phyloP scores from a whole-genome alignment of 2,329 filamentous ascomycete genomes.

The Pyrenochaeta sp. region DNA sequence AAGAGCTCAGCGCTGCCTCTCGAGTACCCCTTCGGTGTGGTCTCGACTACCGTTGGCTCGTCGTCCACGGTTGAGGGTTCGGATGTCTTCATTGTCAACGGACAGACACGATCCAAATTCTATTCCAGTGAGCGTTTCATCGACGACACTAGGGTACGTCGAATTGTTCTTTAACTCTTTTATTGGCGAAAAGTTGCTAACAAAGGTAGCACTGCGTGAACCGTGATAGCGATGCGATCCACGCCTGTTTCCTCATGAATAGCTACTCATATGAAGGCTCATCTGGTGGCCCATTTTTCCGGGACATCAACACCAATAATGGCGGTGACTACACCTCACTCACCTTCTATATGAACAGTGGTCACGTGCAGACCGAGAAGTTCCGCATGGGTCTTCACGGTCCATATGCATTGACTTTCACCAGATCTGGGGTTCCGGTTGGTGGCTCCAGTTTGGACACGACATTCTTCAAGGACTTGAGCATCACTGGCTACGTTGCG shows the following conservation, averaged over 20 bases:
- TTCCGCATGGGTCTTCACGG: constrained; percentile 71
- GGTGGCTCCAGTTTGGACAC: constrained; percentile 57
- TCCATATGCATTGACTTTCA: constrained; percentile 70
- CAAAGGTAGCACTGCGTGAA: constrained; percentile 66
- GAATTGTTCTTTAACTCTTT: not conserved
- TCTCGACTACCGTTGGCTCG: constrained; percentile 63
- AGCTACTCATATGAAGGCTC: constrained; percentile 66
- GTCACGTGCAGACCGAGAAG: constrained; percentile 65
- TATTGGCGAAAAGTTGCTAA: not conserved
- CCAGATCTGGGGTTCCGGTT: constrained; percentile 63
- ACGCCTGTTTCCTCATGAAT: constrained; percentile 69
- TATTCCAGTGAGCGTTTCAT: constrained; percentile 75
- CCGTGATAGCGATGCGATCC: constrained; percentile 57
- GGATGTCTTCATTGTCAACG: constrained; percentile 63
- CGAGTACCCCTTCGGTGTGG: constrained; percentile 51
- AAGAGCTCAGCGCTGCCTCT: constrained; percentile 53
- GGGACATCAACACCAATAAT: constrained; percentile 72
- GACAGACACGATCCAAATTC: constrained; percentile 74
- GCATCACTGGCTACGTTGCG: constrained; percentile 66
- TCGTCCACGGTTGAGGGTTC: constrained; percentile 64
- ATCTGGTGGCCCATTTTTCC: constrained; percentile 70
- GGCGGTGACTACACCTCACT: constrained; percentile 65
- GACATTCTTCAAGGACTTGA: constrained; percentile 67
- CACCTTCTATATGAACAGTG: constrained; percentile 75
- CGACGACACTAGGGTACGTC: constrained; percentile 58